These are phyloP conservation scores for Dryas integrifolia DNA, from an alignment of 331 rosid species.

Conservation along the genomic window DNA sequence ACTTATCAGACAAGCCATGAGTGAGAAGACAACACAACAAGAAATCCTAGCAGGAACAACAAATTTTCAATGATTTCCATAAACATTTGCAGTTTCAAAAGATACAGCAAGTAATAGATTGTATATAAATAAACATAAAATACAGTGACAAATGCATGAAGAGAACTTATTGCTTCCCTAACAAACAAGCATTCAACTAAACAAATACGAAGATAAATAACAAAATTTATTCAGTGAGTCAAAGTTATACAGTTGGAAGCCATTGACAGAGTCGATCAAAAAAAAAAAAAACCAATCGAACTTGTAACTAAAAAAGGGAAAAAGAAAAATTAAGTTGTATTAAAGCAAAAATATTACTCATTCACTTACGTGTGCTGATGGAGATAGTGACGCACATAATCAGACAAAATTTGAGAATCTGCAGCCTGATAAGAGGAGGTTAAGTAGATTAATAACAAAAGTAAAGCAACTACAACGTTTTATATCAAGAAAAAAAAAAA, in stretches of 20 bases:
- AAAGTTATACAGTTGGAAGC: neutral
- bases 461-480: neutral
- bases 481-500: neutral
- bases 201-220: no score
- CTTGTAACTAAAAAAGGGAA: neutral
- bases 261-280: neutral
- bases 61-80: no score
- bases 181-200: no score
- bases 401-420: conserved; percentile 83
- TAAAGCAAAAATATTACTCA: neutral
- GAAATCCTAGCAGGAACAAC: no score
- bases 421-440: conserved; percentile 62
- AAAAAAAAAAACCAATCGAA: neutral
- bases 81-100: no score
- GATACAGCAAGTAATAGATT: no score
- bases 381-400: conserved; percentile 82
- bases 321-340: neutral
- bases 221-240: neutral
- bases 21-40: no score
- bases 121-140: no score
- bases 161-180: no score
- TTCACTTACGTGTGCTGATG: conserved; percentile 78
- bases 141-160: no score
- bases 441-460: neutral
- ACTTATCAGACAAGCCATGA: no score